Conservation (phyloP, 371 early-diverging fungal genomes). For the Mucor mucedo region DNA sequence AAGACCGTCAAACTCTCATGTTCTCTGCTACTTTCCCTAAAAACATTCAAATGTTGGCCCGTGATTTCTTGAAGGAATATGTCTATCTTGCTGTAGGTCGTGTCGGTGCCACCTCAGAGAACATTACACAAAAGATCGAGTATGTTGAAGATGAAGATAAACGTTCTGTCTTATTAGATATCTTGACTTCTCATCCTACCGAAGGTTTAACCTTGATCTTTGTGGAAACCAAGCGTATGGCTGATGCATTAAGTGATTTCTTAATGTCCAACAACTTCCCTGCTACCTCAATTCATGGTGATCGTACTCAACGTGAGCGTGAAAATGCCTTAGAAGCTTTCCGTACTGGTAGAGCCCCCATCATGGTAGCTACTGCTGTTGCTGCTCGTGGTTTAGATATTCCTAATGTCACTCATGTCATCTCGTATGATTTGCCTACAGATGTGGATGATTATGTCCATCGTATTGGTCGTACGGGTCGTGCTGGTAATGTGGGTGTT, state of each 20-base stretch:
- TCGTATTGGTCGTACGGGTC: slow-evolving; percentile 89
- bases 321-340: slow-evolving; percentile 93
- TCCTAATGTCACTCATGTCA: slow-evolving; percentile 87
- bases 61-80: slow-evolving; percentile 93
- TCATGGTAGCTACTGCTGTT: slow-evolving; percentile 99
- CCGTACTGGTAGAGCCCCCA: slow-evolving; percentile 87
- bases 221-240: slow-evolving; percentile 99
- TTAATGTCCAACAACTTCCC: slow-evolving; percentile 79
- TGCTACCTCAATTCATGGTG: slow-evolving; percentile 97
- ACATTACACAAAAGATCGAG: slow-evolving; percentile 89
- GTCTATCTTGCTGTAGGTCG: slow-evolving; percentile 92
- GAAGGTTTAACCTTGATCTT: slow-evolving; percentile 95
- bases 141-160: slow-evolving; percentile 90
- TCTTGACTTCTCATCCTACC: slow-evolving; percentile 71
- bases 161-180: slow-evolving; percentile 84
- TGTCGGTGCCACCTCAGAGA: slow-evolving; percentile 94
- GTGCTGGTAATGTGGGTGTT: slow-evolving; percentile 91
- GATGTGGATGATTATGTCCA: slow-evolving; percentile 96
- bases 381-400: slow-evolving; percentile 98
- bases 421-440: slow-evolving; percentile 93
- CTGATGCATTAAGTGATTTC: slow-evolving; percentile 90
- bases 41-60: slow-evolving; percentile 92
- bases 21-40: slow-evolving; percentile 97
- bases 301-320: slow-evolving; percentile 96
- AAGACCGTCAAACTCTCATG: slow-evolving; percentile 92